These are phyloP conservation scores for Pichia cabralensis DNA, from an alignment of 805 yeast genomes.

Conservation along the genomic window DNA sequence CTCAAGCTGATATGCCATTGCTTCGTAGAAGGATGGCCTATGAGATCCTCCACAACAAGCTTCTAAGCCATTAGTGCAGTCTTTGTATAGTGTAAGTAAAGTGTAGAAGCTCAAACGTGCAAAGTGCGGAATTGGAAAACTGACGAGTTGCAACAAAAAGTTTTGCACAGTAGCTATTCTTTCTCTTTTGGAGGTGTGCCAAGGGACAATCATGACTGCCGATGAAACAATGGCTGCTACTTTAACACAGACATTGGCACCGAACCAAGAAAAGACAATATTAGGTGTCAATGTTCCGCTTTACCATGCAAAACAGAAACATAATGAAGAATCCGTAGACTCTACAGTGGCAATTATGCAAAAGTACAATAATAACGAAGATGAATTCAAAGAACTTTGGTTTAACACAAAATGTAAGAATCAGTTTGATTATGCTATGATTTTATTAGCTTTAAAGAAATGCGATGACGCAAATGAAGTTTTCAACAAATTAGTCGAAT, in stretches of 20 bases:
- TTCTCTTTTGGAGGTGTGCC: not conserved
- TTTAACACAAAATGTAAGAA: not conserved
- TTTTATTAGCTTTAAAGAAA: not conserved
- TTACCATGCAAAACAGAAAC: not conserved
- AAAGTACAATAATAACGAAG: slow-evolving; percentile 1
- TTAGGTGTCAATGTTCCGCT: slow-evolving; percentile 5
- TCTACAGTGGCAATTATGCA: slow-evolving; percentile 5
- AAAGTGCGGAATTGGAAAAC: too few relatives aligned
- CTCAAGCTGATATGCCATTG: slow-evolving; percentile 58
- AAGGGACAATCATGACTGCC: not conserved
- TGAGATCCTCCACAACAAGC: slow-evolving; percentile 33
- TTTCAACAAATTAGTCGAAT: slow-evolving; percentile 1
- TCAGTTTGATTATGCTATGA: slow-evolving; percentile 5
- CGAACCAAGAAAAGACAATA: slow-evolving; percentile 9
- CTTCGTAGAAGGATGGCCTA: slow-evolving; percentile 62
- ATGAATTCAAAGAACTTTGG: not conserved
- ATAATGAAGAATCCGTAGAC: slow-evolving; percentile 1
- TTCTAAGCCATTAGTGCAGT: slow-evolving; percentile 1
- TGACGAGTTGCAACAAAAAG: not conserved
- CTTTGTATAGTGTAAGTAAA: not conserved
- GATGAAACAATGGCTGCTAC: too few relatives aligned
- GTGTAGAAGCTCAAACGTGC: not conserved
- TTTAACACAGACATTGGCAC: slow-evolving; percentile 5
- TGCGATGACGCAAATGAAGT: not conserved
- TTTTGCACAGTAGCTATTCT: slow-evolving; percentile 36